These are phyloP conservation scores for Acanthamoeba culbertsoni DNA, from an alignment of 208 protist species.

Conservation along the genomic window DNA sequence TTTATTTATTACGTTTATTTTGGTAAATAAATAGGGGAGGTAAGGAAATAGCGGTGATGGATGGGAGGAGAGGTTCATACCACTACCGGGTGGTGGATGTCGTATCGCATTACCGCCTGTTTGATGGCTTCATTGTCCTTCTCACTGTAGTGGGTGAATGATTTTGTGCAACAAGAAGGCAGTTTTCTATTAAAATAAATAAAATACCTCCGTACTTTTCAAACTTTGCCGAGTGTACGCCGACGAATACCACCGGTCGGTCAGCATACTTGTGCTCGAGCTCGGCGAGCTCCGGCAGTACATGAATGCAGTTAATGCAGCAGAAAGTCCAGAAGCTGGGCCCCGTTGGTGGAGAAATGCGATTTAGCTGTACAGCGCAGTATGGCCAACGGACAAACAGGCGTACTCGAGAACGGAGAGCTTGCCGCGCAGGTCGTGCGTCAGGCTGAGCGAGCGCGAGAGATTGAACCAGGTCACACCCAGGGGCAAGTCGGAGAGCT, in stretches of 20 bases:
- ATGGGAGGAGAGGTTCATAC: not conserved
- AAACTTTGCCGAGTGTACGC: slow-evolving; percentile 23
- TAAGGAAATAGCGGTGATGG: no score
- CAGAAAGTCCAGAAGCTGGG: slow-evolving; percentile 11
- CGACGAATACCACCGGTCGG: not conserved
- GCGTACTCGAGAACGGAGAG: not conserved
- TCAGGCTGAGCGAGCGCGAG: not conserved
- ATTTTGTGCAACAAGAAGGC: no score
- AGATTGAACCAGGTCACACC: slow-evolving; percentile 18
- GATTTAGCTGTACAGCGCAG: not conserved
- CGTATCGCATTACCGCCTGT: not conserved
- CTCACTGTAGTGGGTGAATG: not conserved
- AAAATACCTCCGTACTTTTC: not conserved
- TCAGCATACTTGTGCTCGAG: slow-evolving; percentile 28
- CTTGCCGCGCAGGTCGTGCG: not conserved
- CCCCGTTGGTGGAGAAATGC: not conserved
- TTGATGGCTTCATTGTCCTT: not conserved
- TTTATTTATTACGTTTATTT: not conserved
- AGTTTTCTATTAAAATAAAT: no score
- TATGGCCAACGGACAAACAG: not conserved
- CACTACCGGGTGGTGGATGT: slow-evolving; percentile 7
- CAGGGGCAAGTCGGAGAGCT: not conserved
- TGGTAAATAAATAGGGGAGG: no score
- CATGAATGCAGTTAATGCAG: slow-evolving; percentile 38
- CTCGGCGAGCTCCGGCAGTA: not conserved